Evolutionary conservation across 2,329 filamentous ascomycete species (phyloP).

Genomic region (Penicillium sp.): DNA sequence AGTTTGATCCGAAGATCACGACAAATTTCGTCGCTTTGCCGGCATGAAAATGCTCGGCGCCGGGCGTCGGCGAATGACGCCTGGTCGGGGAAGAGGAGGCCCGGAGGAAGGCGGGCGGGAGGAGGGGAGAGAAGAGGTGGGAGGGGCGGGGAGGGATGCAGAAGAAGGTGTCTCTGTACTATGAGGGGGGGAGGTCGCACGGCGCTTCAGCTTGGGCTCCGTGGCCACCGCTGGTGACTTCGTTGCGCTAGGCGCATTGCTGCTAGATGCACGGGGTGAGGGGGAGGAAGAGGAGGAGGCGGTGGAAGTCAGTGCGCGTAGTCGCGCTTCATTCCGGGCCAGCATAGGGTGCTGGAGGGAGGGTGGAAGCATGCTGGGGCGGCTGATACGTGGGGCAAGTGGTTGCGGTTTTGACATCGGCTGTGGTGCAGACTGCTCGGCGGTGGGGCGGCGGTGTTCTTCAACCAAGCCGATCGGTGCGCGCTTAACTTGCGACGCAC

Average conservation of each 20-base stretch:
- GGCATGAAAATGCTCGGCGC: slow-evolving; percentile 33
- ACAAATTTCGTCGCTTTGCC: slow-evolving; percentile 29
- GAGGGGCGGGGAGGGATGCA: not conserved
- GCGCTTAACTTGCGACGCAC: slow-evolving; percentile 37
- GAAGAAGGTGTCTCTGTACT: not conserved
- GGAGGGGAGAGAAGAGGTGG: not conserved
- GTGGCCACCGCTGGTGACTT: not conserved
- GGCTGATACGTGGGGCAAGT: slow-evolving; percentile 4
- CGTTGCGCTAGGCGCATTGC: not conserved
- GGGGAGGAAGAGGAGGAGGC: not conserved
- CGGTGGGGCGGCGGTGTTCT: slow-evolving; percentile 33
- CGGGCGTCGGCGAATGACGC: slow-evolving; percentile 30
- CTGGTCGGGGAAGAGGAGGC: slow-evolving; percentile 17
- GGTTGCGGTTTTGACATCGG: slow-evolving; percentile 7
- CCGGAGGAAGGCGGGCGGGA: not conserved
- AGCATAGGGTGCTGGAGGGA: slow-evolving; percentile 7
- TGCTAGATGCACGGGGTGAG: not conserved
- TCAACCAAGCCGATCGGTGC: slow-evolving; percentile 45
- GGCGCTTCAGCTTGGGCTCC: slow-evolving; percentile 11
- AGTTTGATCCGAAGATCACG: slow-evolving; percentile 9
- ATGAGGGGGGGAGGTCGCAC: slow-evolving; percentile 6
- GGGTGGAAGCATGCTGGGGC: not conserved
- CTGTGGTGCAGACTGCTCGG: slow-evolving; percentile 17
- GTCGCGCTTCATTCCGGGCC: slow-evolving; percentile 15
- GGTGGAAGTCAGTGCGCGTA: slow-evolving; percentile 25